These are phyloP conservation scores for Pittosporum tobira DNA, from an alignment of 129 eudicot species.

Conservation along the genomic window DNA sequence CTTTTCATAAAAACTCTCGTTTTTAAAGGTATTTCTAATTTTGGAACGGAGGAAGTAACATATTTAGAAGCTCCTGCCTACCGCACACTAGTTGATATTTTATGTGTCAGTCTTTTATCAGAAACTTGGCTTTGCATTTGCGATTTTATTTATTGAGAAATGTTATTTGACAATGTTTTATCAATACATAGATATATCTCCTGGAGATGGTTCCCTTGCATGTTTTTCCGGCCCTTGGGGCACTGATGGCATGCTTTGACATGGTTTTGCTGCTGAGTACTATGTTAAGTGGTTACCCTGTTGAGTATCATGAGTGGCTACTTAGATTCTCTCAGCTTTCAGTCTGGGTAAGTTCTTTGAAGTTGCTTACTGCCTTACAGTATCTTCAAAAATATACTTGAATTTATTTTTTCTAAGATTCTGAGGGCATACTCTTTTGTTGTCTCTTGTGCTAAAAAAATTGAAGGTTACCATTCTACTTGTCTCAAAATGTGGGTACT, in stretches of 20 bases:
- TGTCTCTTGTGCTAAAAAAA: constrained; percentile 6
- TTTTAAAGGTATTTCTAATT: too few relatives aligned
- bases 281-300: constrained; percentile 22
- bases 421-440: not conserved
- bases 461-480: constrained; percentile 47
- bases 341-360: constrained; percentile 51
- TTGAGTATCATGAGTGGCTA: constrained; percentile 58
- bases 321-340: constrained; percentile 43
- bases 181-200: constrained; percentile 32
- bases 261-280: constrained; percentile 32
- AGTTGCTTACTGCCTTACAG: not conserved
- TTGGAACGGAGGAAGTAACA: too few relatives aligned
- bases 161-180: too few relatives aligned
- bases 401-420: not conserved
- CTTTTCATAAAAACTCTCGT: too few relatives aligned
- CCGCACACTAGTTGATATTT: too few relatives aligned
- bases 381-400: not conserved
- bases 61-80: too few relatives aligned
- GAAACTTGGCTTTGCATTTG: not conserved
- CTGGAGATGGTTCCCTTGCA: constrained; percentile 38
- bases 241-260: constrained; percentile 45
- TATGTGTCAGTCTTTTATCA: too few relatives aligned
- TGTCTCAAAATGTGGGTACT: constrained; percentile 25
- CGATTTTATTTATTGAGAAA: not conserved
- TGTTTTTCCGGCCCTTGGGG: constrained; percentile 50